Evolutionary conservation across 139 green algal genomes (phyloP).

Genomic region (Chlamydomonas schloesseri): DNA sequence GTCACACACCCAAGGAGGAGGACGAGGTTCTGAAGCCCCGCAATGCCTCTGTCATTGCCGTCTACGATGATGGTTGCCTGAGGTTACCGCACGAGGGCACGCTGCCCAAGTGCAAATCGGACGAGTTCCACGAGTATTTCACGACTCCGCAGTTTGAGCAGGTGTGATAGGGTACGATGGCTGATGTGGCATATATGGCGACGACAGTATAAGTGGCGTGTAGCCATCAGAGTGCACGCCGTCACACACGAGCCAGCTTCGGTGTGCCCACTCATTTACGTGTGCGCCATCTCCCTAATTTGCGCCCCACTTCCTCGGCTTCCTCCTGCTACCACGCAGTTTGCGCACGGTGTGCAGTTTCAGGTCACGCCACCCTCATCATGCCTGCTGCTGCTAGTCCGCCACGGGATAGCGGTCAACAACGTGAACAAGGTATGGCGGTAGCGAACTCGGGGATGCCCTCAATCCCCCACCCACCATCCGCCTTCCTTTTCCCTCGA

Average conservation of each 20-base stretch:
- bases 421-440: constrained; percentile 15
- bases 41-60: not conserved
- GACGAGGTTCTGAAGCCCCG: not conserved
- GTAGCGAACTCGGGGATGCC: not conserved
- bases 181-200: no score
- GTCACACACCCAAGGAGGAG: not conserved
- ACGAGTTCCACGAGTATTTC: constrained; percentile 13
- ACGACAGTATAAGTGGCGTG: not conserved
- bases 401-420: constrained; percentile 3
- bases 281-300: no score
- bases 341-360: not conserved
- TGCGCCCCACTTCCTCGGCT: no score
- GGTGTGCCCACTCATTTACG: no score
- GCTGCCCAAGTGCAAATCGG: not conserved
- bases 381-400: constrained; percentile 8
- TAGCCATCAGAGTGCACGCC: not conserved
- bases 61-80: not conserved
- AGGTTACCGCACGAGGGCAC: not conserved
- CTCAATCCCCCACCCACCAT: not conserved
- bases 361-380: not conserved
- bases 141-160: not conserved
- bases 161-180: not conserved
- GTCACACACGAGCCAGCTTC: no score
- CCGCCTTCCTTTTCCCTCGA: no score
- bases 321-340: not conserved